Percentiles rank a stretch among this genome's conserved stretches.
phyloP scores from a whole-genome alignment of 177 flowering plant species.

The Tripterygium wilfordii region DNA sequence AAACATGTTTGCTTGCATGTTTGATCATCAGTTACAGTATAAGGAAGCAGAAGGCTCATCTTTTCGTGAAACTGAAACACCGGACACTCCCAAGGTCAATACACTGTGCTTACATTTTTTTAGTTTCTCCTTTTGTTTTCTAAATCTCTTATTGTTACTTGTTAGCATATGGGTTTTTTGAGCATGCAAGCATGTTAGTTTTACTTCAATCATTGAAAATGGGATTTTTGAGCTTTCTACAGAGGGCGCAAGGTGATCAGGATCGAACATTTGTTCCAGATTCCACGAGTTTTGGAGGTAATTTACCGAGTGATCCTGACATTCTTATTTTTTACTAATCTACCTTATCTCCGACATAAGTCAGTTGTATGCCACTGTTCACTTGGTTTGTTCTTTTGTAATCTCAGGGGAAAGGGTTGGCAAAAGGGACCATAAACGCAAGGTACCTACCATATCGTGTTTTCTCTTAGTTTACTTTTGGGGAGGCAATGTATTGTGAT shows the following conservation, averaged over 20 bases:
- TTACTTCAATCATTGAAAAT: constrained; percentile 1
- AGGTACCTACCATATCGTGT: constrained; percentile 31
- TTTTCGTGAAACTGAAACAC: constrained; percentile 68
- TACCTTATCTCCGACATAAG: not conserved
- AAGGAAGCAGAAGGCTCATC: constrained; percentile 90
- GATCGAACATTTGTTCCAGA: constrained; percentile 74
- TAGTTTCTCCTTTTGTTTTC: not conserved
- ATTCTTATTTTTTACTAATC: not conserved
- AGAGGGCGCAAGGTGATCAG: constrained; percentile 49
- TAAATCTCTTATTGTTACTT: too few species aligned
- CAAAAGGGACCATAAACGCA: constrained; percentile 81
- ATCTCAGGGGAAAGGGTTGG: constrained; percentile 70
- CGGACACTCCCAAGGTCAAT: constrained; percentile 73
- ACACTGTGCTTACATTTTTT: not conserved
- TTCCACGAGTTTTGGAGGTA: constrained; percentile 66
- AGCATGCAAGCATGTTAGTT: not conserved
- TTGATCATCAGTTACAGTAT: constrained; percentile 57
- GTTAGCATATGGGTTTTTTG: too few species aligned
- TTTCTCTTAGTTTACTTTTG: not conserved
- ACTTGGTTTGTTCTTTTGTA: constrained; percentile 1
- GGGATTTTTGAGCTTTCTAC: constrained; percentile 13
- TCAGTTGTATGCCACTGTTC: not conserved
- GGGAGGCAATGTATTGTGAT: not conserved
- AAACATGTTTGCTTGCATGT: not conserved
- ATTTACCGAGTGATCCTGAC: not conserved